Evolutionary conservation across 805 yeast genomes (phyloP), one percentile per base, ranked within the genome.

Genomic region (Torulaspora maleeae): DNA sequence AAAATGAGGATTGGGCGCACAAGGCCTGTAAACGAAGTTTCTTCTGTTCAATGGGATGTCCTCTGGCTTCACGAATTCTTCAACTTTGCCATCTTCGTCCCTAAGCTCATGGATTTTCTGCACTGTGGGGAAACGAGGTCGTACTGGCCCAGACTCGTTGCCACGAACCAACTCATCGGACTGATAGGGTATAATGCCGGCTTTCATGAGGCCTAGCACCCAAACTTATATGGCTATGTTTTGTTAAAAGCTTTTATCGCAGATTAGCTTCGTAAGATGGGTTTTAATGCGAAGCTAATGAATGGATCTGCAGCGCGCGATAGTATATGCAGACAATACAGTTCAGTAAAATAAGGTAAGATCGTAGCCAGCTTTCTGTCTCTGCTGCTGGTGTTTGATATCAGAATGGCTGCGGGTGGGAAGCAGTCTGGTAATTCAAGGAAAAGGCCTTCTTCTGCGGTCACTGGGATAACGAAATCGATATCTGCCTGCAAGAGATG

Each of bases 401-500:
- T 47, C 39, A 38, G 38, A 36, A 39, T 39, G 39, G 17, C 35
- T 20, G 27, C 10, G 8, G 34, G 15, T 13, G 19, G 32, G 19
- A 32, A 38, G 27, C 41, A 37, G 11, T 16, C 19, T 19, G 43
- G 43, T 22, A 38, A 36, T 12, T 32, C 43, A 15, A 22, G 38
- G 37, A 44, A 48, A 45, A 35, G 56, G 32, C 54, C 56, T 5
- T 47, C 57, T 1, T 48, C 55, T 6, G 50, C 49, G 4, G 44
- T 64, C 28, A 58, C 71, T 13, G 76, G 77, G 3, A 71, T 80
- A 16, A 73, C 87, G 3, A 68, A 89, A 43, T 73, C 87, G 0
- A 81, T 84, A n/a, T 77, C 87, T 0, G 95, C 95, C 1, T 89
- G 96, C 60, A 84, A 83, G 56, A 69, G 96, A 45, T 89, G 96